Percentiles rank a stretch among this genome's conserved stretches.
These are phyloP conservation scores for Cutaneotrichosporon sp. DNA, from an alignment of 1,284 basidiomycete genomes.

Conservation along the genomic window DNA sequence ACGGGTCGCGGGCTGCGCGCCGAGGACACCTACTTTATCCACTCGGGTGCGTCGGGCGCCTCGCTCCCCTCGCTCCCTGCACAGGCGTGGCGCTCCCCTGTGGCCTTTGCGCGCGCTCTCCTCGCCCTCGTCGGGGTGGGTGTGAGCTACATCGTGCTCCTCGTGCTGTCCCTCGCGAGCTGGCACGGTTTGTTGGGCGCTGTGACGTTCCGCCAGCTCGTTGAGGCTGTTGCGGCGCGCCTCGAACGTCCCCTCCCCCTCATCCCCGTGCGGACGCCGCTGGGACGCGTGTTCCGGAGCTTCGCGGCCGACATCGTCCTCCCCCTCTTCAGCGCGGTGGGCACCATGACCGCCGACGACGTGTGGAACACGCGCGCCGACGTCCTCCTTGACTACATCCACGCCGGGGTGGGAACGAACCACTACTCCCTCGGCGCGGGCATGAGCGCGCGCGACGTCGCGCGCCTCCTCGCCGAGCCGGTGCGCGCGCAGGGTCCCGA, in stretches of 20 bases:
- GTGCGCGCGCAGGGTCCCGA: conserved; percentile 29
- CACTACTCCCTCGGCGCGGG: conserved; percentile 41
- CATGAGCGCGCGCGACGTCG: conserved; percentile 33
- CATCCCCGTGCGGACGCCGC: conserved; percentile 19
- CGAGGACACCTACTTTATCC: conserved; percentile 60
- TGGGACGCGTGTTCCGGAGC: conserved; percentile 56
- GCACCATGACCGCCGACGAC: conserved; percentile 57
- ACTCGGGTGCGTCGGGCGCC: conserved; percentile 65
- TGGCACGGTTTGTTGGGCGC: conserved; percentile 47
- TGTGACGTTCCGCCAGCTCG: conserved; percentile 33
- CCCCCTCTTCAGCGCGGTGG: conserved; percentile 71
- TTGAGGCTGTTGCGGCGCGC: conserved; percentile 23
- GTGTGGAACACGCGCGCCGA: conserved; percentile 34
- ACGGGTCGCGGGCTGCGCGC: neutral
- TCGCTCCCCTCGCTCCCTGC: conserved; percentile 55
- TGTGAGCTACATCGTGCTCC: conserved; percentile 61
- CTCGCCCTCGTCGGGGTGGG: conserved; percentile 55
- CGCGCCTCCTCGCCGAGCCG: conserved; percentile 27
- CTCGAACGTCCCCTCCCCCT: conserved; percentile 22
- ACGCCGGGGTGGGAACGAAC: conserved; percentile 40
- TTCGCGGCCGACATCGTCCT: conserved; percentile 62
- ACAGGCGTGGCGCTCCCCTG: conserved; percentile 30
- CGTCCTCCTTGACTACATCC: conserved; percentile 44
- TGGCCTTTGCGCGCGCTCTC: conserved; percentile 46
- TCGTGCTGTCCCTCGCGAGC: conserved; percentile 59